Evolutionary conservation across 495 filamentous ascomycete species (phyloP), one percentile per base, ranked within the genome.

Genomic region (Penicillium dipodomyicola): DNA sequence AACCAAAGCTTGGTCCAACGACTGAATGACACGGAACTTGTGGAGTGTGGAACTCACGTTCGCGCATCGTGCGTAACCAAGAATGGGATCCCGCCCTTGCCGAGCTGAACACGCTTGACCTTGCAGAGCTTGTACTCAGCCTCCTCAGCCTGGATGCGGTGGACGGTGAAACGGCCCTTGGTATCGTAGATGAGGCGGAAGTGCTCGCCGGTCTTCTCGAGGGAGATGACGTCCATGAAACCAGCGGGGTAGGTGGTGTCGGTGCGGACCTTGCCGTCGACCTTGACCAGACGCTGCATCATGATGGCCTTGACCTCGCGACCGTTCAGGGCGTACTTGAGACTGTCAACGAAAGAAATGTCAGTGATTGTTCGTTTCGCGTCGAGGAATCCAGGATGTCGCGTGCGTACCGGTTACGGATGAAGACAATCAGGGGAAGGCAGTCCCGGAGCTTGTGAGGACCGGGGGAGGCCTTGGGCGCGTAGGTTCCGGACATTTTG

Each of bases 41-140:
- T 65, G 63, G 69, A 74, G 73, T 73, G 74, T 65, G 62, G 85
- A 76, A 89, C 92, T 94, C 81, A 97, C 92, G 95, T 98, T 90
- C 94, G 86, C 80, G 95, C 94, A 91, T 98, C 94, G 87, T 97
- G 95, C 90, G 95, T 97, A 89, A 97, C 94, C 89, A 97, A 96
- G 90, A 96, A 97, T 90, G 94, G 94, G 84, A 98, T 94, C 80
- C 93, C 94, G 80, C 94, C 95, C 77, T 90, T 91, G 84, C 94
- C 95, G 68, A 98, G 86, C 83, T 98, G 95, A 42, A 97, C 94
- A 65, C 92, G 84, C 89, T 96, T 97, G 82, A 97, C 95, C 84
- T 97, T 98, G 80, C 91, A 91, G 60, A 98, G 84, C 88, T 98
- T 98, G 88, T 95, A 98, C 82, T 88, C 84, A 64, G 94, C 92